phyloP scores from a whole-genome alignment of 805 yeast genomes.

The Kregervanrija pseudodelftensis region DNA sequence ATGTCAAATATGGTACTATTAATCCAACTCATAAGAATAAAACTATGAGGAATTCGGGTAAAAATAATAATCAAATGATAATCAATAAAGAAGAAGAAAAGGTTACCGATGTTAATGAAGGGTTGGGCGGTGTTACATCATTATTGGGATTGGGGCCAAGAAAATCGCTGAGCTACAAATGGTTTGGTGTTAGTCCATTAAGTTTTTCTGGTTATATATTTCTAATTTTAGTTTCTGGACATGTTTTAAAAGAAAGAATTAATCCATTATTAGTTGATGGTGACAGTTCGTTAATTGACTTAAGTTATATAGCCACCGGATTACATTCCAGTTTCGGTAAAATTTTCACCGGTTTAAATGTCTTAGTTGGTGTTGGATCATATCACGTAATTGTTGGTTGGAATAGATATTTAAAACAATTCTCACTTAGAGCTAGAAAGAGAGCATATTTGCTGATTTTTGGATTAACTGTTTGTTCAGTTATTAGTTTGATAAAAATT shows the following conservation, averaged over 20 bases:
- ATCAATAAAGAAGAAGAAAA: constrained; percentile 13
- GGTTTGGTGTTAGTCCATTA: constrained; percentile 47
- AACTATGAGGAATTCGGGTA: constrained; percentile 1
- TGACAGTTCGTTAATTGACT: constrained; percentile 49
- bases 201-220: constrained; percentile 54
- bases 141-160: constrained; percentile 48
- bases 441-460: constrained; percentile 38
- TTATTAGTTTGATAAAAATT: constrained; percentile 28
- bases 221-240: constrained; percentile 37
- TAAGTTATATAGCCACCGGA: constrained; percentile 44
- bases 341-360: constrained; percentile 23
- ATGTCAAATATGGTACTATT: constrained; percentile 19
- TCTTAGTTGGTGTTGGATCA: constrained; percentile 31
- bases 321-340: constrained; percentile 10
- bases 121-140: constrained; percentile 57
- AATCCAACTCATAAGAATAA: constrained; percentile 3
- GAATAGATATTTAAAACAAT: constrained; percentile 37
- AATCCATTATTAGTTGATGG: constrained; percentile 54
- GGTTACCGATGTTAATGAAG: constrained; percentile 36
- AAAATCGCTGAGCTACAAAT: constrained; percentile 36
- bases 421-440: constrained; percentile 33
- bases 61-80: constrained; percentile 3
- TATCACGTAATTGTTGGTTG: constrained; percentile 55
- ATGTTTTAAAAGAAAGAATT: constrained; percentile 39
- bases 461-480: constrained; percentile 29